These are phyloP conservation scores for Fraxinus albicans DNA, from an alignment of 305 asterid genomes.

Conservation along the genomic window DNA sequence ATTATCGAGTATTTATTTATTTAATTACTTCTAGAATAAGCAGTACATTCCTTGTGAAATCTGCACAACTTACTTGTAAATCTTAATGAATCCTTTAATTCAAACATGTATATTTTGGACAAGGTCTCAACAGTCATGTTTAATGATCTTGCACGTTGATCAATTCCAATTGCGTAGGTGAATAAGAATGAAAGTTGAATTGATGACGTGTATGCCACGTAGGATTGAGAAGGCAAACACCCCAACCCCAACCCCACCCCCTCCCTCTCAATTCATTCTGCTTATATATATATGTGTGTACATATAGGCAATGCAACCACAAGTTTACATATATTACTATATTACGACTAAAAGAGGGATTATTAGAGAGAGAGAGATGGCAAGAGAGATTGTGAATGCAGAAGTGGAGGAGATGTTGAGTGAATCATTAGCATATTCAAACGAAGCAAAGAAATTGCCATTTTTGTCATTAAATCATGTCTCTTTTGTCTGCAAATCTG, in stretches of 20 bases:
- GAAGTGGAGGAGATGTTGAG: not conserved
- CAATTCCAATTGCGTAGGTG: not conserved
- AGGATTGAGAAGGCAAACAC: not conserved
- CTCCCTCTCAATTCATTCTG: not conserved
- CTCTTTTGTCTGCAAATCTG: conserved; percentile 58
- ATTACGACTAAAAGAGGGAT: not conserved
- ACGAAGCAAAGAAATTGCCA: conserved; percentile 25
- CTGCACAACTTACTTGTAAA: not conserved
- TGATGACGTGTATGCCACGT: not conserved
- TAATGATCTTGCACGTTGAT: not conserved
- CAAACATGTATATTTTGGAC: not conserved
- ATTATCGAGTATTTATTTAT: not conserved
- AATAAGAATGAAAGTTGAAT: not conserved
- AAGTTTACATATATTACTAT: not conserved
- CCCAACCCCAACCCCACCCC: not conserved
- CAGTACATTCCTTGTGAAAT: not conserved
- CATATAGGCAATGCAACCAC: not conserved
- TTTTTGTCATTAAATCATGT: conserved; percentile 59
- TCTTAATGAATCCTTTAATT: not conserved
- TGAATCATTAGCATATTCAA: not conserved
- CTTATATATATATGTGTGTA: not conserved
- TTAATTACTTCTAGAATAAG: not conserved
- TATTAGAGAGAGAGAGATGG: conserved; percentile 8
- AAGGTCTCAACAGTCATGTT: not conserved
- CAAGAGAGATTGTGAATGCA: conserved; percentile 21